Conservation (phyloP, 495 filamentous ascomycete genomes). For the Astrothelium macrocarpum region DNA sequence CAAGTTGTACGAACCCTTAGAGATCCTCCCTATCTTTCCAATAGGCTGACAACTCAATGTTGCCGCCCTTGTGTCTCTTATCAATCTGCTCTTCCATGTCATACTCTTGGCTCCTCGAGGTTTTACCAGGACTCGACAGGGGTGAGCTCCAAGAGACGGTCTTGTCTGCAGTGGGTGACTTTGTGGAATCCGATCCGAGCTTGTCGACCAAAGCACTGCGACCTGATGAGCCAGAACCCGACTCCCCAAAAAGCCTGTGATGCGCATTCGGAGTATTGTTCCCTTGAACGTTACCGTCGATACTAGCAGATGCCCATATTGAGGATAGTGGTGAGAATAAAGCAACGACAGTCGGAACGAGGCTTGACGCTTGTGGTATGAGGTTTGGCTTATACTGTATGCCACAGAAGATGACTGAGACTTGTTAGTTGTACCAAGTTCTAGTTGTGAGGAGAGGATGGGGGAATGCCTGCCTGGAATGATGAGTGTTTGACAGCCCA, state of each 20-base stretch:
- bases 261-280: slow-evolving; percentile 14
- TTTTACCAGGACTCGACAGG: neutral
- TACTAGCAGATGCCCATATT: slow-evolving; percentile 56
- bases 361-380: slow-evolving; percentile 39
- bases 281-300: slow-evolving; percentile 18
- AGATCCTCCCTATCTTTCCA: neutral
- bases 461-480: slow-evolving; percentile 54
- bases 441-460: neutral
- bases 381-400: slow-evolving; percentile 44
- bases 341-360: slow-evolving; percentile 54
- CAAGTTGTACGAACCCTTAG: neutral
- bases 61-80: neutral
- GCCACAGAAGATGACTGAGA: slow-evolving; percentile 57
- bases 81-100: neutral
- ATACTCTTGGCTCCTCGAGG: neutral
- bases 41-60: neutral
- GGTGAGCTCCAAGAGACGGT: neutral
- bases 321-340: slow-evolving; percentile 72
- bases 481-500: slow-evolving; percentile 68
- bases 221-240: neutral
- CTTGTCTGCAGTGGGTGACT: neutral
- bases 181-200: neutral
- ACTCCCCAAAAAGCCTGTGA: slow-evolving; percentile 13
- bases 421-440: slow-evolving; percentile 11
- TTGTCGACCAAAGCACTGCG: neutral